Evolutionary conservation across 2,329 filamentous ascomycete species (phyloP).

Genomic region (Tothia fuscella): DNA sequence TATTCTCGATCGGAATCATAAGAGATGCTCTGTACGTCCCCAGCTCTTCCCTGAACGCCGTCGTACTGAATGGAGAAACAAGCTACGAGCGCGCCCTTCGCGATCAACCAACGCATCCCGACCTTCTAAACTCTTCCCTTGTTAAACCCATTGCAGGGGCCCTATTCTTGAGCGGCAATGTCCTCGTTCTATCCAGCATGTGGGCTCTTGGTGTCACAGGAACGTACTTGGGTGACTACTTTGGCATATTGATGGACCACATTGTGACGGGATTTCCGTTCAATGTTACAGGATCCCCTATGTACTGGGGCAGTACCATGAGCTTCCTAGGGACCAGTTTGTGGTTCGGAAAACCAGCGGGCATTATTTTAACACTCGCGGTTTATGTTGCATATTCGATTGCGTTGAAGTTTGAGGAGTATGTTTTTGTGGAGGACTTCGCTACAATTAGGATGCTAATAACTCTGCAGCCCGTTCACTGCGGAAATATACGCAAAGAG

Average conservation of each 20-base stretch:
- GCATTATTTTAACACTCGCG: conserved; percentile 60
- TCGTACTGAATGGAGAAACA: conserved; percentile 23
- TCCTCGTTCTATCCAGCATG: conserved; percentile 79
- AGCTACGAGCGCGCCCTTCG: conserved; percentile 78
- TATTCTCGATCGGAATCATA: conserved; percentile 84
- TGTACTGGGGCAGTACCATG: conserved; percentile 93
- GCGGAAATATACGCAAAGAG: conserved; percentile 84
- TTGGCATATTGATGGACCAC: conserved; percentile 92
- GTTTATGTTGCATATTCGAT: conserved; percentile 70
- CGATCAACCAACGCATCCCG: conserved; percentile 61
- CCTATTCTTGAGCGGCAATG: conserved; percentile 65
- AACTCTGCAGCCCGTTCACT: conserved; percentile 60
- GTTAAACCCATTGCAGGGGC: conserved; percentile 54
- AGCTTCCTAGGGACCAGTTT: conserved; percentile 84
- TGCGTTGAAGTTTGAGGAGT: conserved; percentile 76
- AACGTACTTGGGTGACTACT: conserved; percentile 96
- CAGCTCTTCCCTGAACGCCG: neutral
- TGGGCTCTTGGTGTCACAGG: conserved; percentile 88
- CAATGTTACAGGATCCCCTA: conserved; percentile 78
- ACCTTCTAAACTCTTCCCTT: conserved; percentile 46
- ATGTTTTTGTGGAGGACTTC: conserved; percentile 18
- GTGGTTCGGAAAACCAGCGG: conserved; percentile 77
- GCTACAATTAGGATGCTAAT: neutral
- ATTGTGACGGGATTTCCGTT: conserved; percentile 95
- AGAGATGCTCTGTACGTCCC: conserved; percentile 51